Evolutionary conservation across 2,329 filamentous ascomycete genomes (phyloP).

Genomic region (Microdochium bolleyi): DNA sequence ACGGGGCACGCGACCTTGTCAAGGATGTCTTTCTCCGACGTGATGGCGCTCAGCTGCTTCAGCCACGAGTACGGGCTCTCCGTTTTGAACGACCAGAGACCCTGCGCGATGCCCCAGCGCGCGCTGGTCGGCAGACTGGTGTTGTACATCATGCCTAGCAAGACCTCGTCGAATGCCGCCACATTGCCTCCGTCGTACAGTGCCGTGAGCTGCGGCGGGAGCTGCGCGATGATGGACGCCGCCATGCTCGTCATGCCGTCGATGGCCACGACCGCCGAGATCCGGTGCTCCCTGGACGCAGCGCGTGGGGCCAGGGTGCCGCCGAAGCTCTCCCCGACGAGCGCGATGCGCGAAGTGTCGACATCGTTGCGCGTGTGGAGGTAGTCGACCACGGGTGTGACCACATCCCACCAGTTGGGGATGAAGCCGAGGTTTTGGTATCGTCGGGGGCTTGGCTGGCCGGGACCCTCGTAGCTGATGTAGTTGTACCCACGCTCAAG

Average conservation of each 20-base stretch:
- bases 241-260: conserved; percentile 16
- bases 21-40: conserved; percentile 7
- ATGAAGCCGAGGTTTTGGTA: conserved; percentile 33
- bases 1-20: conserved; percentile 9
- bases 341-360: conserved; percentile 12
- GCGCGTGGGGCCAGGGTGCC: conserved; percentile 19
- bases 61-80: conserved; percentile 10
- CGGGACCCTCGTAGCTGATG: conserved; percentile 37
- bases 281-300: conserved; percentile 20
- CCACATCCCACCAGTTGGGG: conserved; percentile 3
- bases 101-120: conserved; percentile 8
- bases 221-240: neutral
- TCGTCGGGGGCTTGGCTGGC: conserved; percentile 31
- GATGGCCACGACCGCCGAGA: conserved; percentile 19
- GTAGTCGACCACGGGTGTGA: conserved; percentile 5
- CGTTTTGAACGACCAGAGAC: conserved; percentile 7
- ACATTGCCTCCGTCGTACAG: conserved; percentile 5
- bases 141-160: conserved; percentile 1
- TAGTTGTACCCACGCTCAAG: conserved; percentile 32
- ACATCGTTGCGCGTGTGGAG: conserved; percentile 9
- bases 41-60: conserved; percentile 6
- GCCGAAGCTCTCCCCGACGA: conserved; percentile 21
- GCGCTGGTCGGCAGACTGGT: conserved; percentile 2
- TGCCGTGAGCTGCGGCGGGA: neutral
- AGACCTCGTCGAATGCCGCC: conserved; percentile 6